Conservation (phyloP, 2,329 filamentous ascomycete genomes). For the Pseudogymnoascus sp. region DNA sequence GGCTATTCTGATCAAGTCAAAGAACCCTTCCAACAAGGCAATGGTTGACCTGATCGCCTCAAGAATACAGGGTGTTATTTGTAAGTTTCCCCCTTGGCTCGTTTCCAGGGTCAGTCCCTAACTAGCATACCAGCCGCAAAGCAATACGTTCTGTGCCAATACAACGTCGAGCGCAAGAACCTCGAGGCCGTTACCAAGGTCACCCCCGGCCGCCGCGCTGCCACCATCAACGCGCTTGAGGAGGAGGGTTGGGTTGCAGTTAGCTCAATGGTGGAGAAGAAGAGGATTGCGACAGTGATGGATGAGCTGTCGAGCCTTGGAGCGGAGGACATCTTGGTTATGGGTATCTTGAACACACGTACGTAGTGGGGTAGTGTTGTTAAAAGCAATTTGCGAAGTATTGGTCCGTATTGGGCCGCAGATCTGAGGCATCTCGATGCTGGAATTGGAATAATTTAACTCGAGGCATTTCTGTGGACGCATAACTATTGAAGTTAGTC, state of each 20-base stretch:
- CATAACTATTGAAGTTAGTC: too few species aligned
- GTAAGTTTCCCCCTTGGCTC: constrained; percentile 35
- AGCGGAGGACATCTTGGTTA: constrained; percentile 31
- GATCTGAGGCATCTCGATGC: too few species aligned
- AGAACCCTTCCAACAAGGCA: constrained; percentile 69
- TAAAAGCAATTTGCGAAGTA: too few species aligned
- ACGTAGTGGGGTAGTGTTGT: constrained; percentile 12
- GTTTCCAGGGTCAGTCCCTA: constrained; percentile 14
- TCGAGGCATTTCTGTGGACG: too few species aligned
- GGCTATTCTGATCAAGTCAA: constrained; percentile 88
- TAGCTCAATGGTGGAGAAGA: constrained; percentile 78
- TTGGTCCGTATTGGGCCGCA: too few species aligned
- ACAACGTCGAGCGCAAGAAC: constrained; percentile 74
- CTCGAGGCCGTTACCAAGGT: constrained; percentile 65
- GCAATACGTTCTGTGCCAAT: constrained; percentile 89
- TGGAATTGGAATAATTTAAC: too few species aligned
- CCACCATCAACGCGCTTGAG: constrained; percentile 84
- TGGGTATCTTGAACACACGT: constrained; percentile 31
- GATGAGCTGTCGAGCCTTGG: constrained; percentile 30
- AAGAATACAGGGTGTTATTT: constrained; percentile 89
- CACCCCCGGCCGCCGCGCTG: constrained; percentile 88
- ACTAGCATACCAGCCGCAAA: constrained; percentile 58
- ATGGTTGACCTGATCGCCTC: constrained; percentile 79
- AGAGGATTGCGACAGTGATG: constrained; percentile 32
- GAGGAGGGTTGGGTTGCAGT: constrained; percentile 92